phyloP scores from a whole-genome alignment of 2,329 filamentous ascomycete genomes.

The Fusarium verticillioides region DNA sequence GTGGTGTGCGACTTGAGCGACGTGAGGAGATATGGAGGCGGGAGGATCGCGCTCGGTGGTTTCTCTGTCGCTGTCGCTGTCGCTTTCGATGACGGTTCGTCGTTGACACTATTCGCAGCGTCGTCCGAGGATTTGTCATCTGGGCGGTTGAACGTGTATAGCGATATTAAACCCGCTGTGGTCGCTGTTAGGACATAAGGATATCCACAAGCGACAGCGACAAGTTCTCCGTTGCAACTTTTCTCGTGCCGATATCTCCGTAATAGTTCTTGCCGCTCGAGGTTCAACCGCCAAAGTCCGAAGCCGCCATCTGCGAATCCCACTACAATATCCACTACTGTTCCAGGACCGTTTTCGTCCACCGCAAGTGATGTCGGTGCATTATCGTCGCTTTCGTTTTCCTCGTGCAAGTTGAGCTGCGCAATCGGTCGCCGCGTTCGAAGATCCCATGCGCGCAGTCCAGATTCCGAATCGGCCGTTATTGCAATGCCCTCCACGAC shows the following conservation, averaged over 20 bases:
- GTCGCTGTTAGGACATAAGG: slow-evolving; percentile 86
- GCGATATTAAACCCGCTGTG: slow-evolving; percentile 75
- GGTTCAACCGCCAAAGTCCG: slow-evolving; percentile 72
- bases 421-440: slow-evolving; percentile 72
- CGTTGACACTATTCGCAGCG: not conserved
- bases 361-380: slow-evolving; percentile 73
- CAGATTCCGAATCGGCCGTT: slow-evolving; percentile 75
- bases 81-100: not conserved
- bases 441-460: slow-evolving; percentile 82
- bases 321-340: slow-evolving; percentile 68
- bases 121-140: slow-evolving; percentile 18
- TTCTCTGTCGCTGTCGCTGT: not conserved
- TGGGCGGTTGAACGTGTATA: slow-evolving; percentile 72
- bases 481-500: slow-evolving; percentile 81
- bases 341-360: slow-evolving; percentile 61
- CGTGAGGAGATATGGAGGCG: slow-evolving; percentile 66
- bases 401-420: slow-evolving; percentile 50
- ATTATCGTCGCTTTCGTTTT: slow-evolving; percentile 31
- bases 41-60: slow-evolving; percentile 18
- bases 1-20: slow-evolving; percentile 85
- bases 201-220: slow-evolving; percentile 75
- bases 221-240: slow-evolving; percentile 73
- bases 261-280: slow-evolving; percentile 55
- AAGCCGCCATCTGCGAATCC: slow-evolving; percentile 80
- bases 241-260: slow-evolving; percentile 68